Evolutionary conservation across 495 filamentous ascomycete species (phyloP).

Genomic region (Penicillium salamii): DNA sequence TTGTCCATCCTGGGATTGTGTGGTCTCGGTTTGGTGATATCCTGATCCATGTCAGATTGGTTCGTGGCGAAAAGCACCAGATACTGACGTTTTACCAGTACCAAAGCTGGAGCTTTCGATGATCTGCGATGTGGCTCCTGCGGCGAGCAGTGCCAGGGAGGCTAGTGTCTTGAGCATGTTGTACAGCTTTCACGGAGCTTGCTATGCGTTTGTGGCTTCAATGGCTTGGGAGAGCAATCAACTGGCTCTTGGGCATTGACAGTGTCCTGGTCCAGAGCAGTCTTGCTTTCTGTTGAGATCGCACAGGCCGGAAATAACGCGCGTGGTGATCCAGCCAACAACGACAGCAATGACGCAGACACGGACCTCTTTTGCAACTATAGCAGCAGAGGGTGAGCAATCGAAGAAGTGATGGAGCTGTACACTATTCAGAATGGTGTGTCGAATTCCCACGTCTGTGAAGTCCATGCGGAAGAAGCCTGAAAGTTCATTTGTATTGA

Average conservation of each 20-base stretch:
- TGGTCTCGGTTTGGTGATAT: slow-evolving; percentile 53
- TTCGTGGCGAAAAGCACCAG: not conserved
- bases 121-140: slow-evolving; percentile 57
- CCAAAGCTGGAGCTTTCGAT: slow-evolving; percentile 76
- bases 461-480: slow-evolving; percentile 39
- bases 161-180: slow-evolving; percentile 40
- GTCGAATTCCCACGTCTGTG: slow-evolving; percentile 50
- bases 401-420: slow-evolving; percentile 47
- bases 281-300: slow-evolving; percentile 34
- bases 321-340: slow-evolving; percentile 47
- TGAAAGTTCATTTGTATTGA: slow-evolving; percentile 10
- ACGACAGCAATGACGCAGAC: slow-evolving; percentile 49
- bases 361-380: slow-evolving; percentile 44
- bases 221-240: slow-evolving; percentile 2
- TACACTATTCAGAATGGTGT: slow-evolving; percentile 44
- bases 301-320: slow-evolving; percentile 41
- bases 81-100: slow-evolving; percentile 57
- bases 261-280: slow-evolving; percentile 17
- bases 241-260: slow-evolving; percentile 1
- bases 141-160: slow-evolving; percentile 47
- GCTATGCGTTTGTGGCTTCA: not conserved
- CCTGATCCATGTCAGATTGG: slow-evolving; percentile 37
- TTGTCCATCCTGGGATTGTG: slow-evolving; percentile 61
- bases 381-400: slow-evolving; percentile 42
- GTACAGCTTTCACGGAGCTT: slow-evolving; percentile 12